Percentiles rank a stretch among this genome's conserved stretches.
These are phyloP conservation scores for Clarireedia sp. DNA, from an alignment of 2,329 filamentous ascomycete species.

Conservation along the genomic window DNA sequence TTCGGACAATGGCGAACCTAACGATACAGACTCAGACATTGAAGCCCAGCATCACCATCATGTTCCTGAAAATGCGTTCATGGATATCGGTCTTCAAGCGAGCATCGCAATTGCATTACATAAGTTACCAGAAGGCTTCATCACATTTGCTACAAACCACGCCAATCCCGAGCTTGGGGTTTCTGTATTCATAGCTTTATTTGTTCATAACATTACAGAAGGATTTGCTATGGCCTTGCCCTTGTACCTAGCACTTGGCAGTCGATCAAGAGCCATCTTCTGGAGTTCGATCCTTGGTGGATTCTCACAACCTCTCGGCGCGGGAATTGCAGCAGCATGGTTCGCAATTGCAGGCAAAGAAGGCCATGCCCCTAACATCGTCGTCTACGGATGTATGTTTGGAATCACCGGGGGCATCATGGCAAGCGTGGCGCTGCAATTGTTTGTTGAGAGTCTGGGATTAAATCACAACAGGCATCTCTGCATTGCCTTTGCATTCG, in stretches of 20 bases:
- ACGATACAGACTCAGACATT: slow-evolving; percentile 18
- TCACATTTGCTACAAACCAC: slow-evolving; percentile 96
- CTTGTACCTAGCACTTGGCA: slow-evolving; percentile 82
- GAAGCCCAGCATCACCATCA: slow-evolving; percentile 71
- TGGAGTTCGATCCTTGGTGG: slow-evolving; percentile 82
- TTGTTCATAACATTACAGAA: slow-evolving; percentile 97
- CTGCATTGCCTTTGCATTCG: slow-evolving; percentile 72
- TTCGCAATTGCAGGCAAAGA: slow-evolving; percentile 60
- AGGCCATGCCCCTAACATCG: slow-evolving; percentile 43
- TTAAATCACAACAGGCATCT: slow-evolving; percentile 71
- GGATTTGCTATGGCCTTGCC: slow-evolving; percentile 92
- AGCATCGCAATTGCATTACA: slow-evolving; percentile 91
- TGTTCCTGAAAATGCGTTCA: slow-evolving; percentile 85
- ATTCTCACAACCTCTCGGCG: slow-evolving; percentile 78
- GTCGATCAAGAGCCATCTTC: slow-evolving; percentile 70
- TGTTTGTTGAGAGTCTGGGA: slow-evolving; percentile 79
- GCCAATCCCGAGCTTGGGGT: slow-evolving; percentile 83
- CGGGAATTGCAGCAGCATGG: slow-evolving; percentile 76
- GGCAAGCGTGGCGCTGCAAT: slow-evolving; percentile 82
- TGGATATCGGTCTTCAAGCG: slow-evolving; percentile 92
- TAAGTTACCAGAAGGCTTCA: slow-evolving; percentile 81
- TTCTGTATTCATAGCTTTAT: slow-evolving; percentile 88
- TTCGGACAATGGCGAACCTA: slow-evolving; percentile 8
- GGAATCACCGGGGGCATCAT: slow-evolving; percentile 88
- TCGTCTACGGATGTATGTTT: slow-evolving; percentile 75